These are phyloP conservation scores for Amorphotheca resinae DNA, from an alignment of 495 filamentous ascomycete genomes.

Conservation along the genomic window DNA sequence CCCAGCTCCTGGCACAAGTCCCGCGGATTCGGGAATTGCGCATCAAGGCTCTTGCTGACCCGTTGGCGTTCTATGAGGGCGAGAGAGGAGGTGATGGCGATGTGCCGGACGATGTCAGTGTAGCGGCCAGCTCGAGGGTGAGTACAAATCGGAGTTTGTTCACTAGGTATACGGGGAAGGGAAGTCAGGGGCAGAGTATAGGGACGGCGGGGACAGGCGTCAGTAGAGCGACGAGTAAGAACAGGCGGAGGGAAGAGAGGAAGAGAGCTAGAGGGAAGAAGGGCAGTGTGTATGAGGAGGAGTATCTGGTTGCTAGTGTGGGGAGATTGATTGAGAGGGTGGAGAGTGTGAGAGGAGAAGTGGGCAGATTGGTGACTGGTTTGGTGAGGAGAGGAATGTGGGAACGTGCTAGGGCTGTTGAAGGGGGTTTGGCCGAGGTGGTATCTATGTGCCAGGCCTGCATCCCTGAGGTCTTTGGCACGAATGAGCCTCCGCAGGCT, in stretches of 20 bases:
- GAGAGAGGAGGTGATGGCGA: conserved; percentile 46
- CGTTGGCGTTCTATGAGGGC: conserved; percentile 65
- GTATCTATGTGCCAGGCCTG: conserved; percentile 50
- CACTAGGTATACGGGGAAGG: conserved; percentile 74
- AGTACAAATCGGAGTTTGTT: conserved; percentile 72
- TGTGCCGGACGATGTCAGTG: conserved; percentile 80
- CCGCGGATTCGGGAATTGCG: conserved; percentile 74
- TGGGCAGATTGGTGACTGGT: conserved; percentile 57
- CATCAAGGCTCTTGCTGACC: conserved; percentile 65
- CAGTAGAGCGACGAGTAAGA: conserved; percentile 69
- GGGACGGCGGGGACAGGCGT: conserved; percentile 55
- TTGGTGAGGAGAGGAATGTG: conserved; percentile 71
- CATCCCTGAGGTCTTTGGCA: conserved; percentile 54
- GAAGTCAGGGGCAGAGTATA: conserved; percentile 27
- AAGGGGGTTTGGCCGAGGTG: conserved; percentile 58
- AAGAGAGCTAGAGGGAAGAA: conserved; percentile 91
- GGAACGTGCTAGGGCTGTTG: conserved; percentile 69
- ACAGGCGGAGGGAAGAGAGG: conserved; percentile 75
- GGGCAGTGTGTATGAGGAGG: conserved; percentile 94
- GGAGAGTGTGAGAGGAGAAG: conserved; percentile 55
- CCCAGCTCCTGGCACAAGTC: conserved; percentile 70
- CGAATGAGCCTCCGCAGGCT: conserved; percentile 13
- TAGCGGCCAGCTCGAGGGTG: conserved; percentile 72
- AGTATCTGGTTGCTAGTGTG: conserved; percentile 83
- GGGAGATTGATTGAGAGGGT: conserved; percentile 74